phyloP scores from a whole-genome alignment of 345 rosid genomes.

The Eucalyptus regnans region DNA sequence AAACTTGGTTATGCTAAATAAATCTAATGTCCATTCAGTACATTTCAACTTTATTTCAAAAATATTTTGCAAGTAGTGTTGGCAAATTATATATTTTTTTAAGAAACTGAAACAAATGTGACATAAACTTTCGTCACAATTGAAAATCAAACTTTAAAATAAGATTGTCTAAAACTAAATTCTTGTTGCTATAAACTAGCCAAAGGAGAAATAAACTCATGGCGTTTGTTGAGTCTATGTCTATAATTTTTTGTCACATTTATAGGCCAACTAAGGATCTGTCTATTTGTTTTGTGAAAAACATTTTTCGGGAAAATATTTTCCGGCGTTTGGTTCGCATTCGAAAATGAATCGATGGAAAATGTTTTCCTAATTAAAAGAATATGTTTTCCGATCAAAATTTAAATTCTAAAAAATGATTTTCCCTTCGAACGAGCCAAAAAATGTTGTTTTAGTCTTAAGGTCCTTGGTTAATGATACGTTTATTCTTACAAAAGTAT shows the following conservation, averaged over 20 bases:
- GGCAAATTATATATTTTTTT: background rate
- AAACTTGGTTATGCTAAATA: background rate
- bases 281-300: too few species aligned
- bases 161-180: background rate
- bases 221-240: too few species aligned
- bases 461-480: too few species aligned
- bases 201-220: background rate
- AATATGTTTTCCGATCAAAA: background rate
- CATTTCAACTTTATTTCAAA: background rate
- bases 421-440: background rate
- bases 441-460: background rate
- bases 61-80: background rate
- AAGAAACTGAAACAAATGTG: background rate
- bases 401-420: too few species aligned
- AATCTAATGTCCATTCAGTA: background rate
- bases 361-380: too few species aligned
- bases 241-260: too few species aligned
- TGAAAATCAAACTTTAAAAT: background rate
- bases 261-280: too few species aligned
- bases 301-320: too few species aligned
- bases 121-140: background rate
- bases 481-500: too few species aligned
- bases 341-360: background rate
- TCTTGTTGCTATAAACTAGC: background rate
- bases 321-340: rapidly evolving